phyloP scores from a whole-genome alignment of 2,329 filamentous ascomycete genomes.

The Teratosphaeriaceae sp. region DNA sequence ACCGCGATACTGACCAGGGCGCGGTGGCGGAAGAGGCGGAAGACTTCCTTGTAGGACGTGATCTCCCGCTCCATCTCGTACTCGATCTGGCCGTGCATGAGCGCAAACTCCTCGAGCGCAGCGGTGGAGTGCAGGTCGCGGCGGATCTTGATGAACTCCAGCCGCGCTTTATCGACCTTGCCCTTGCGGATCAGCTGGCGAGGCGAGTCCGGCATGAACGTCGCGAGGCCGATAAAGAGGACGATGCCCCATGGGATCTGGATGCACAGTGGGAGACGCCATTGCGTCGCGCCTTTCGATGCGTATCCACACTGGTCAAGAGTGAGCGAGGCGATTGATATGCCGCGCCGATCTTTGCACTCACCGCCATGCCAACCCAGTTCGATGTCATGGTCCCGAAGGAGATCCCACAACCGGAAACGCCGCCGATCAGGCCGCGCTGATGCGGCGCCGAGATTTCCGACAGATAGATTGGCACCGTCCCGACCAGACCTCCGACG shows the following conservation, averaged over 20 bases:
- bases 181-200: slow-evolving; percentile 47
- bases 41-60: slow-evolving; percentile 47
- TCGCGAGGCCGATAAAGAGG: slow-evolving; percentile 47
- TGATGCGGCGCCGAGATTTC: slow-evolving; percentile 43
- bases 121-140: slow-evolving; percentile 40
- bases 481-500: slow-evolving; percentile 32
- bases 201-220: slow-evolving; percentile 52
- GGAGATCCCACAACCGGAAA: slow-evolving; percentile 45
- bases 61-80: slow-evolving; percentile 53
- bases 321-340: neutral
- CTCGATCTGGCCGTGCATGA: slow-evolving; percentile 45
- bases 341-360: neutral
- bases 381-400: slow-evolving; percentile 52
- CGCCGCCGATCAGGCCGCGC: slow-evolving; percentile 48
- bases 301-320: slow-evolving; percentile 1
- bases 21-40: slow-evolving; percentile 45
- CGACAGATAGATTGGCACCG: slow-evolving; percentile 50
- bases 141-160: slow-evolving; percentile 44
- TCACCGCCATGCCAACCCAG: slow-evolving; percentile 48
- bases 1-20: slow-evolving; percentile 50
- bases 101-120: slow-evolving; percentile 45
- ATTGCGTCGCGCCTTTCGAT: slow-evolving; percentile 45
- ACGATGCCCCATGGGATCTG: slow-evolving; percentile 52
- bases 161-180: slow-evolving; percentile 42
- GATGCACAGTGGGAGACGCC: slow-evolving; percentile 49